A percentile compares a stretch with the other conserved stretches of the same genome.
Evolutionary conservation across 176 grass and related monocot genomes (phyloP).

Genomic region (Themeda triandra): DNA sequence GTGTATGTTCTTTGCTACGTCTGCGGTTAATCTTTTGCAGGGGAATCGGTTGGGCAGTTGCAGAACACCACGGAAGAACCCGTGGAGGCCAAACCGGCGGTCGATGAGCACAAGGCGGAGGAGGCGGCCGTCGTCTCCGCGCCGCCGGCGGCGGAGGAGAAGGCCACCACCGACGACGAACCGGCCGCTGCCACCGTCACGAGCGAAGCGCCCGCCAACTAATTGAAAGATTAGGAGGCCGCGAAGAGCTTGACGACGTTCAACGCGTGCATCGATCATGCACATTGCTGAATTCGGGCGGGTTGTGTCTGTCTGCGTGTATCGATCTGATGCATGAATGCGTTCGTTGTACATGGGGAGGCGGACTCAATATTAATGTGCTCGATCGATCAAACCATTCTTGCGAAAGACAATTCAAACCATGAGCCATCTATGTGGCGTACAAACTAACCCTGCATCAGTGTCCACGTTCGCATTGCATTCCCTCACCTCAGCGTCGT

Average conservation of each 20-base stretch:
- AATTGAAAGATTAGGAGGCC: neutral
- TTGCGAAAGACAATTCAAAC: too few relatives aligned
- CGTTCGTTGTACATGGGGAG: neutral
- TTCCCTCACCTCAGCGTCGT: too few relatives aligned
- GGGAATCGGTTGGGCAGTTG: conserved; percentile 29
- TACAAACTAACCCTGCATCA: neutral
- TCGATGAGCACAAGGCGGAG: conserved; percentile 12
- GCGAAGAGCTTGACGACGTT: neutral
- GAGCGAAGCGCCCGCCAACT: neutral
- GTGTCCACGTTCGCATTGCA: too few relatives aligned
- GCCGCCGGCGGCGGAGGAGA: neutral
- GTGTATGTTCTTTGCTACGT: neutral
- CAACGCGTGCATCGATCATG: neutral
- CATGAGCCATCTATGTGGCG: too few relatives aligned
- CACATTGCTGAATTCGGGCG: neutral
- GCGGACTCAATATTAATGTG: neutral
- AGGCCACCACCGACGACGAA: neutral
- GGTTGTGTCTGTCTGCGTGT: neutral
- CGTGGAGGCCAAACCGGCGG: conserved; percentile 29
- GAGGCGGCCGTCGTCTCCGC: neutral
- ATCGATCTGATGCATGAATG: neutral
- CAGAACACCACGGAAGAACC: conserved; percentile 27
- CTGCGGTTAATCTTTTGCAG: neutral
- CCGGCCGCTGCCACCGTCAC: neutral
- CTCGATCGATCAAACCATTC: neutral